phyloP scores from a whole-genome alignment of 2,329 filamentous ascomycete species.

The Mycosphaerella sp. region DNA sequence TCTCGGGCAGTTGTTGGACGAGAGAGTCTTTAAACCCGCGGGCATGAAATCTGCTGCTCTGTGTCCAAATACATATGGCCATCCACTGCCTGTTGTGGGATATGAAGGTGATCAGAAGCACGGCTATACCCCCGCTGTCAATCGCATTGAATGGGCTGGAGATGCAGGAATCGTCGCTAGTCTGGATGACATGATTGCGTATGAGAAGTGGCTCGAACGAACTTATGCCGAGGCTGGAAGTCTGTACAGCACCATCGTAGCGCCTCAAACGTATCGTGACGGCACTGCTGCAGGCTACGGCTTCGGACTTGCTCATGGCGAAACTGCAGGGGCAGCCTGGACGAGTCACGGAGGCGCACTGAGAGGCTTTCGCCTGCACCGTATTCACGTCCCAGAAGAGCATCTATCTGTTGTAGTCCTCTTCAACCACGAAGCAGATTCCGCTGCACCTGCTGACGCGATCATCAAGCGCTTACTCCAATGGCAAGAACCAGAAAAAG shows the following conservation, averaged over 20 bases:
- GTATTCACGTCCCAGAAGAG: constrained; percentile 34
- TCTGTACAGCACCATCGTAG: constrained; percentile 32
- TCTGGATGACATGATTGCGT: constrained; percentile 43
- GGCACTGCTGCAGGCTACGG: constrained; percentile 36
- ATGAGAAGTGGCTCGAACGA: constrained; percentile 38
- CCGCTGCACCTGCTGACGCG: constrained; percentile 26
- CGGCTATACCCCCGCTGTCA: constrained; percentile 36
- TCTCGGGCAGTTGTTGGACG: constrained; percentile 34
- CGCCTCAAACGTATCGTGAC: constrained; percentile 32
- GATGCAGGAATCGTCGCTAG: constrained; percentile 43
- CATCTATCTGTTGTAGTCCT: constrained; percentile 38
- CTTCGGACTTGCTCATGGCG: constrained; percentile 33
- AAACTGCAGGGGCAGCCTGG: constrained; percentile 26
- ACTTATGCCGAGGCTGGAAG: constrained; percentile 30
- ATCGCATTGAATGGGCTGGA: constrained; percentile 43
- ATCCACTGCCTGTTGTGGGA: constrained; percentile 38
- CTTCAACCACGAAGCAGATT: constrained; percentile 37
- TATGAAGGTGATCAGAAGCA: constrained; percentile 39
- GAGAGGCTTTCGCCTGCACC: constrained; percentile 37
- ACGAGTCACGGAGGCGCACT: constrained; percentile 41
- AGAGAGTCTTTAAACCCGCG: constrained; percentile 39
- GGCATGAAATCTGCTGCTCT: constrained; percentile 40
- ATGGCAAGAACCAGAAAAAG: constrained; percentile 18
- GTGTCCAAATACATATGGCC: constrained; percentile 34
- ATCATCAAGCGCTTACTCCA: constrained; percentile 32